Evolutionary conservation across 2,329 filamentous ascomycete species (phyloP).

Genomic region (Plenodomus lindquistii): DNA sequence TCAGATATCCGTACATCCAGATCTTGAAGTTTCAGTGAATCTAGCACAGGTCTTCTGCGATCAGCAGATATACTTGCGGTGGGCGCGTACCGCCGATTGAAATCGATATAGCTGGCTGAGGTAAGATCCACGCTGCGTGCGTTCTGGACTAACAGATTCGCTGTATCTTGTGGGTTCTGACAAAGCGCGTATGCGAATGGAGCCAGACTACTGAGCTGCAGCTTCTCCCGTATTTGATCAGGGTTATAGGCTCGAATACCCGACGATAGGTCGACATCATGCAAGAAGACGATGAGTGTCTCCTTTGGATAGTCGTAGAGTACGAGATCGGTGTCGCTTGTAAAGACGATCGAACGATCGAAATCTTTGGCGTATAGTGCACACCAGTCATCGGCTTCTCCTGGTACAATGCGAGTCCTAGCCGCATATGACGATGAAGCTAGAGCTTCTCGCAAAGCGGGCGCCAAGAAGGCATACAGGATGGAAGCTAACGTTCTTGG

Average conservation of each 20-base stretch:
- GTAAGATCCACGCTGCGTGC: conserved; percentile 25
- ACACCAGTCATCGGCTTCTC: conserved; percentile 84
- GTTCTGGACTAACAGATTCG: conserved; percentile 30
- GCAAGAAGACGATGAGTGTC: conserved; percentile 70
- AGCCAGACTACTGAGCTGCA: conserved; percentile 49
- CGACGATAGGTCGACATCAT: conserved; percentile 58
- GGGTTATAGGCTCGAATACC: conserved; percentile 49
- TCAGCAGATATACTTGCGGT: conserved; percentile 7
- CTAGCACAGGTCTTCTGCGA: not conserved
- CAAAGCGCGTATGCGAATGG: conserved; percentile 48
- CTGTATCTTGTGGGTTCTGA: conserved; percentile 33
- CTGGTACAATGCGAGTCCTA: conserved; percentile 67
- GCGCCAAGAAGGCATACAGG: conserved; percentile 72
- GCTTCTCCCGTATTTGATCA: conserved; percentile 47
- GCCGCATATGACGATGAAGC: conserved; percentile 47
- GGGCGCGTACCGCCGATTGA: conserved; percentile 34
- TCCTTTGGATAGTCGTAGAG: conserved; percentile 68
- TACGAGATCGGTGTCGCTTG: conserved; percentile 85
- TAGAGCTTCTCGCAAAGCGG: conserved; percentile 74
- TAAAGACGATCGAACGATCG: conserved; percentile 68
- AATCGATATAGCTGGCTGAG: conserved; percentile 29
- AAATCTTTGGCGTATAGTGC: conserved; percentile 63
- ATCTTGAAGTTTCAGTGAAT: conserved; percentile 17
- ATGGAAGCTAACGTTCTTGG: conserved; percentile 38
- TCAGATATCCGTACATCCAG: conserved; percentile 42